Evolutionary conservation across 2,329 filamentous ascomycete genomes (phyloP).

Genomic region (Cytospora chrysosperma): DNA sequence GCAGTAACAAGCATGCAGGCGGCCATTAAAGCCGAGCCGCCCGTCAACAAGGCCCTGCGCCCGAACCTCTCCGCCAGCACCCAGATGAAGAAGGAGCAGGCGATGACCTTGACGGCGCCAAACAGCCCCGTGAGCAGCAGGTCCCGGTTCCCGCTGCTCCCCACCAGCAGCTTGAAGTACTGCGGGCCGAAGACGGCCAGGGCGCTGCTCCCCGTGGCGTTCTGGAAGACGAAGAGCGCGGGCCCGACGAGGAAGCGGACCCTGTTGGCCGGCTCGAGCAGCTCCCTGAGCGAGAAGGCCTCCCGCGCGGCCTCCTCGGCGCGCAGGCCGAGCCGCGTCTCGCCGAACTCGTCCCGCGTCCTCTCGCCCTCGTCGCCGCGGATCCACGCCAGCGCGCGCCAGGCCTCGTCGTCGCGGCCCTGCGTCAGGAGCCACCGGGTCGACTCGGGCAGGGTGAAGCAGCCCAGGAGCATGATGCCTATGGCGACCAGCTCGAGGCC

Average conservation of each 20-base stretch:
- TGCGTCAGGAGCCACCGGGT: constrained; percentile 14
- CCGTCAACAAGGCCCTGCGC: constrained; percentile 1
- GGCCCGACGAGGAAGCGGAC: constrained; percentile 14
- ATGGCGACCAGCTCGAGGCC: constrained; percentile 14
- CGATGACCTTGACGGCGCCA: constrained; percentile 12
- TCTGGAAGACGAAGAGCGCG: constrained; percentile 12
- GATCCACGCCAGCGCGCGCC: constrained; percentile 8
- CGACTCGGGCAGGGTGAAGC: constrained; percentile 7
- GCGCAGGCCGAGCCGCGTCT: constrained; percentile 10
- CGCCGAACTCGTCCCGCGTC: constrained; percentile 7
- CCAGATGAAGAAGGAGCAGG: constrained; percentile 15
- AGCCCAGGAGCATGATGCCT: constrained; percentile 15
- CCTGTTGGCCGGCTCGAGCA: constrained; percentile 16
- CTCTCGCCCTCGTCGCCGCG: constrained; percentile 1
- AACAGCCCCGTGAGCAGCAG: constrained; percentile 13
- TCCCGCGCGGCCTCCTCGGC: constrained; percentile 11
- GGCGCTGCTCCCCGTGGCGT: constrained; percentile 10
- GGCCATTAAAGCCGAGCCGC: constrained; percentile 8
- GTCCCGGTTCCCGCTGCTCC: constrained; percentile 11
- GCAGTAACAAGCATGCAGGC: constrained; percentile 13
- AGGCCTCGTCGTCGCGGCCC: constrained; percentile 12
- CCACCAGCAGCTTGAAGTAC: constrained; percentile 15
- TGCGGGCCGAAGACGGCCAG: constrained; percentile 10
- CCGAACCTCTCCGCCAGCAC: constrained; percentile 10
- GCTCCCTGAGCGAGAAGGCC: background rate